These are phyloP conservation scores for Diospyros lotus DNA, from an alignment of 148 eudicot genomes.

Conservation along the genomic window DNA sequence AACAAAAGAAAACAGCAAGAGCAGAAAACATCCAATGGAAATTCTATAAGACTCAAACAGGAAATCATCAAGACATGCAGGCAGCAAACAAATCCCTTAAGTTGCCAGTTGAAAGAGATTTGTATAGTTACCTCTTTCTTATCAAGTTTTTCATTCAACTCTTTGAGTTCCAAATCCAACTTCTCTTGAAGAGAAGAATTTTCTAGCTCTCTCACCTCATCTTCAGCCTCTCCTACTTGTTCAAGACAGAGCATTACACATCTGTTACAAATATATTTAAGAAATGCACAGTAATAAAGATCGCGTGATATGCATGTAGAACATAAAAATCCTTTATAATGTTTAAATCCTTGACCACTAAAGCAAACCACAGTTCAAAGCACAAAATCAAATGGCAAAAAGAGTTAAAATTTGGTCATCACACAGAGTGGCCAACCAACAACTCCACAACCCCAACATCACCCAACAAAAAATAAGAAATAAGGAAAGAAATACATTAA, in stretches of 20 bases:
- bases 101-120: neutral
- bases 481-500: too few species aligned
- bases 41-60: neutral
- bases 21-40: too few species aligned
- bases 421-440: neutral
- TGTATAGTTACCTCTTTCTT: conserved; percentile 71
- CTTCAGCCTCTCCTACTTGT: conserved; percentile 56
- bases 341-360: too few species aligned
- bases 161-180: conserved; percentile 79
- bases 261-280: neutral
- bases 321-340: neutral
- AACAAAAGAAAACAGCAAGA: neutral
- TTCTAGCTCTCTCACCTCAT: conserved; percentile 79
- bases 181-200: conserved; percentile 89
- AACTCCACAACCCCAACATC: neutral
- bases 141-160: conserved; percentile 77
- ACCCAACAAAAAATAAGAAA: too few species aligned
- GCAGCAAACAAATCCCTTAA: neutral
- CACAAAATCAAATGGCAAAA: neutral
- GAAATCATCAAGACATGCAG: neutral
- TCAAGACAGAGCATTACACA: conserved; percentile 2
- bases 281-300: too few species aligned
- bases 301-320: neutral
- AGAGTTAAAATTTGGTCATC: neutral
- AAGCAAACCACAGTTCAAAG: too few species aligned